Evolutionary conservation across 2,329 filamentous ascomycete species (phyloP).

Genomic region (Leptographium radiaticola): DNA sequence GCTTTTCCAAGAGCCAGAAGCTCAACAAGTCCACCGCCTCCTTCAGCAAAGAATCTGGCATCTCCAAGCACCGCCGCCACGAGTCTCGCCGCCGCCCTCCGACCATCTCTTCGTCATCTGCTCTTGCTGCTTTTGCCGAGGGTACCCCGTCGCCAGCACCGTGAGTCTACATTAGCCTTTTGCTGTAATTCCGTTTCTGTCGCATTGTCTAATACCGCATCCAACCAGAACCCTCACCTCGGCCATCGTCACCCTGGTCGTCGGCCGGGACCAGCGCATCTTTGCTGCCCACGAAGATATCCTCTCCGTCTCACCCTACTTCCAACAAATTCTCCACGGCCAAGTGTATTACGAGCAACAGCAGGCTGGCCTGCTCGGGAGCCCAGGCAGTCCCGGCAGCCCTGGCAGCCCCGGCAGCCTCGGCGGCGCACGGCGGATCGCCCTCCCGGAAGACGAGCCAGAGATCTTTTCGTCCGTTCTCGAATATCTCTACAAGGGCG

Average conservation of each 20-base stretch:
- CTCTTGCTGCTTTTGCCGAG: conserved; percentile 13
- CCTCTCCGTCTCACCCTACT: conserved; percentile 66
- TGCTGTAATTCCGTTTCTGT: neutral
- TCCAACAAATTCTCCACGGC: conserved; percentile 49
- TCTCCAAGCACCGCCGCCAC: conserved; percentile 36
- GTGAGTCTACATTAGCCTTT: conserved; percentile 27
- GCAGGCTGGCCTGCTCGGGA: neutral
- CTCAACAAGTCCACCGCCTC: conserved; percentile 37
- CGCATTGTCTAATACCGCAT: neutral
- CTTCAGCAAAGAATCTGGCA: conserved; percentile 39
- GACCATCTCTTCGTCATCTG: conserved; percentile 32
- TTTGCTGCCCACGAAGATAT: conserved; percentile 88
- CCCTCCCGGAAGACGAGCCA: conserved; percentile 73
- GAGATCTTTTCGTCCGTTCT: conserved; percentile 84
- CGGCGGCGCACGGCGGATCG: conserved; percentile 47
- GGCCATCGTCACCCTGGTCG: conserved; percentile 64
- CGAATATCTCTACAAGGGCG: conserved; percentile 87
- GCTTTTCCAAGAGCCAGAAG: conserved; percentile 40
- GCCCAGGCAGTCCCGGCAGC: neutral
- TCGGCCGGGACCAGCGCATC: conserved; percentile 71
- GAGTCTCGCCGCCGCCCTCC: conserved; percentile 36
- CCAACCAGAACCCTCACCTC: conserved; percentile 42
- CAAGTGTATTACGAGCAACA: conserved; percentile 45
- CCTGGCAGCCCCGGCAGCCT: neutral
- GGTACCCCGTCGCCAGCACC: conserved; percentile 12